A percentile compares a stretch with the other conserved stretches of the same genome.
Conservation (phyloP, 208 protist genomes). For the Herpetomonas tarakana region DNA sequence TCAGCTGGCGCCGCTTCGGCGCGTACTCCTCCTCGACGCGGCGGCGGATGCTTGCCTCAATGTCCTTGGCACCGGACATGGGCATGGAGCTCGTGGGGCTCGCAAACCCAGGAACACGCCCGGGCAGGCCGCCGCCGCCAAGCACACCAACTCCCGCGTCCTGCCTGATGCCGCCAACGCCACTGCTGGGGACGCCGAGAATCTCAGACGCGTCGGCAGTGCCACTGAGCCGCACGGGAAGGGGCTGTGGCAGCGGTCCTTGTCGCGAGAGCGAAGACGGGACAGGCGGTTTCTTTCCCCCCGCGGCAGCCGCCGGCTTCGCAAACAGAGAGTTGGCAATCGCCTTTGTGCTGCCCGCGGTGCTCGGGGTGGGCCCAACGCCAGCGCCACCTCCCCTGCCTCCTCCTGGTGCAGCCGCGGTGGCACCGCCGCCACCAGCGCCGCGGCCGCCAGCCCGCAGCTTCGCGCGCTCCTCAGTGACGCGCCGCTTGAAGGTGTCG, state of each 20-base stretch:
- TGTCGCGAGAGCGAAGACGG: neutral
- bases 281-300: neutral
- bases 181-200: slow-evolving; percentile 8
- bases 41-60: slow-evolving; percentile 48
- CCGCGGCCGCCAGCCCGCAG: neutral
- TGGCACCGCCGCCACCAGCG: neutral
- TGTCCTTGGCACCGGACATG: slow-evolving; percentile 32
- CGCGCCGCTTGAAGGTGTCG: slow-evolving; percentile 76
- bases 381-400: neutral
- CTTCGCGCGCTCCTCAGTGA: slow-evolving; percentile 50
- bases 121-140: too few species aligned
- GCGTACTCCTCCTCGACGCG: slow-evolving; percentile 58
- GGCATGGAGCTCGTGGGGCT: neutral
- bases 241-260: neutral
- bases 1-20: slow-evolving; percentile 25
- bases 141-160: neutral
- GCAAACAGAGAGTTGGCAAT: slow-evolving; percentile 33
- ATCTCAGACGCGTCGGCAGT: slow-evolving; percentile 14
- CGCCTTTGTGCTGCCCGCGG: slow-evolving; percentile 29
- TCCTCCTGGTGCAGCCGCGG: neutral
- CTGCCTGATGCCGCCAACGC: neutral
- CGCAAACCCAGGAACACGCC: neutral
- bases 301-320: neutral
- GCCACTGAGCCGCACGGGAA: neutral
- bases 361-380: neutral